Evolutionary conservation across 306 rosid genomes (phyloP).

Genomic region (Geum urbanum): DNA sequence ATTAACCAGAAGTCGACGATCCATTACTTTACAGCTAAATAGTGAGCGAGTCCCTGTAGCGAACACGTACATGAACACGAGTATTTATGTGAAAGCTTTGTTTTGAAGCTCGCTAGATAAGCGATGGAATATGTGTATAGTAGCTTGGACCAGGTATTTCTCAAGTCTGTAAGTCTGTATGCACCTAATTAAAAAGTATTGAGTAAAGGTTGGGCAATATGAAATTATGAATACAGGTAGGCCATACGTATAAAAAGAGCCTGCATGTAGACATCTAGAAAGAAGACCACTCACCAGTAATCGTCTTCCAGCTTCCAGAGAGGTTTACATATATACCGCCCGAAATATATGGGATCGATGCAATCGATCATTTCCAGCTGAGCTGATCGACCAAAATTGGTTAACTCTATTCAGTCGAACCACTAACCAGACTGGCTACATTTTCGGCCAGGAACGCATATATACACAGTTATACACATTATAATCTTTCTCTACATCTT

Average conservation of each 20-base stretch:
- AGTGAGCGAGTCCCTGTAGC: too few relatives aligned
- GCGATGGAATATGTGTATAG: background rate
- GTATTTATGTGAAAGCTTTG: too few relatives aligned
- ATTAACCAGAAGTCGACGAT: background rate
- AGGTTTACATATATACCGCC: background rate
- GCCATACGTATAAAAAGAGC: constrained; percentile 29
- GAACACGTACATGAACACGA: too few relatives aligned
- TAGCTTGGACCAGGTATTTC: constrained; percentile 17
- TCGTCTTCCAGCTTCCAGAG: background rate
- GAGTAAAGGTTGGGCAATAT: constrained; percentile 45
- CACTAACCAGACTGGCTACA: background rate
- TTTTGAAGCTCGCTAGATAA: too few relatives aligned
- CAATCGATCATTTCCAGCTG: too few relatives aligned
- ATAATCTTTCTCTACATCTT: too few relatives aligned
- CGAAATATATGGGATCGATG: too few relatives aligned
- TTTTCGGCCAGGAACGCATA: background rate
- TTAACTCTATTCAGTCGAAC: too few relatives aligned
- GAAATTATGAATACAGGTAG: constrained; percentile 35
- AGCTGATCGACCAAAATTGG: too few relatives aligned
- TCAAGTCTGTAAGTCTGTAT: background rate
- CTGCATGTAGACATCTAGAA: constrained; percentile 3
- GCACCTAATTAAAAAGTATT: constrained; percentile 27
- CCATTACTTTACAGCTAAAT: too few relatives aligned
- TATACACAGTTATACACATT: too few relatives aligned
- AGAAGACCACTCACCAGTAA: constrained; percentile 8